A percentile compares a stretch with the other conserved stretches of the same genome.
phyloP scores from a whole-genome alignment of 2,329 filamentous ascomycete genomes.

The Pseudogymnoascus sp. region DNA sequence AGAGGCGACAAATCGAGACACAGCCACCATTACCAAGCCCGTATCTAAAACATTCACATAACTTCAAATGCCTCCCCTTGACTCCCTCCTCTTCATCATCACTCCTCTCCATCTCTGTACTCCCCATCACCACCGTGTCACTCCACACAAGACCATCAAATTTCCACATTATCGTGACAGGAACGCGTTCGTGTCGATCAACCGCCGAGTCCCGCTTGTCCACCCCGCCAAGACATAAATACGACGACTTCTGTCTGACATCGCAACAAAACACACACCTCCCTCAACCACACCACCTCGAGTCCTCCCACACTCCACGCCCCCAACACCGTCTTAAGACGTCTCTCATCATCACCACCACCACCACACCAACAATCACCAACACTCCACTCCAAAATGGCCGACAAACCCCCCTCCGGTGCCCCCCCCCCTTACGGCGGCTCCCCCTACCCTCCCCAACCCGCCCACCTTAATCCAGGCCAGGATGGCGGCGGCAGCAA shows the following conservation, averaged over 20 bases:
- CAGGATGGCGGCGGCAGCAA: neutral
- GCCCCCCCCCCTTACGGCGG: constrained; percentile 17
- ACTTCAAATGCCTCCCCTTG: neutral
- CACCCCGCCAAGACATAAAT: neutral
- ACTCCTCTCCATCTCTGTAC: neutral
- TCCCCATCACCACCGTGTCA: neutral
- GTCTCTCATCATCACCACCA: neutral
- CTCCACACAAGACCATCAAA: neutral
- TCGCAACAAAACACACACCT: neutral
- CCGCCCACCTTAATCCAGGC: constrained; percentile 9
- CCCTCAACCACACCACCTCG: neutral
- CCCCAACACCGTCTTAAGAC: neutral
- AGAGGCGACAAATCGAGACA: neutral
- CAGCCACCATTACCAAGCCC: neutral
- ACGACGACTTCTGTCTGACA: neutral
- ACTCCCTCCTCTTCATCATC: neutral
- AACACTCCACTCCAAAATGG: neutral
- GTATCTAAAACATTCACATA: neutral
- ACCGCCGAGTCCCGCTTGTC: neutral
- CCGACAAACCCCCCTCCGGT: constrained; percentile 12
- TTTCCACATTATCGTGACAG: neutral
- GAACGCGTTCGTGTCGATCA: neutral
- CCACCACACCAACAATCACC: neutral
- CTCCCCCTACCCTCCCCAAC: constrained; percentile 13
- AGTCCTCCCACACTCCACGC: neutral